These are phyloP conservation scores for Leucocoprinus leucothites DNA, from an alignment of 768 basidiomycete species.

Conservation along the genomic window DNA sequence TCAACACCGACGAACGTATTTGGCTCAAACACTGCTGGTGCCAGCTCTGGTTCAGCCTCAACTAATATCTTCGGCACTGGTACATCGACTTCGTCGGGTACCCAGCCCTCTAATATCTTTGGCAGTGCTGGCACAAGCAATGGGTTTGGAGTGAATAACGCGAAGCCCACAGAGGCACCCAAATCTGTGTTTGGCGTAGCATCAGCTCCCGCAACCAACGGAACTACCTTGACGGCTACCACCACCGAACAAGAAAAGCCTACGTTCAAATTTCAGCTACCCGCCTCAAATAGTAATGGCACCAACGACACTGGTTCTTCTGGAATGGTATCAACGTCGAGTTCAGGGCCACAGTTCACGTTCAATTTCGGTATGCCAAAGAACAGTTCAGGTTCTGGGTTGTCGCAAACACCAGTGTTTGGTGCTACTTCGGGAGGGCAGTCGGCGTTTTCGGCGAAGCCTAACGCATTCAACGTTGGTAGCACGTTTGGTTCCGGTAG, in stretches of 20 bases:
- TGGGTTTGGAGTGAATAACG: not conserved
- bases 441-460: not conserved
- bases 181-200: conserved; percentile 12
- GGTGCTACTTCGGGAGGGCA: not conserved
- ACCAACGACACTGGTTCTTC: not conserved
- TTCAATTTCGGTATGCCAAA: not conserved
- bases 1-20: too few relatives aligned
- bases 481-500: not conserved
- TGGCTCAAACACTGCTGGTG: not conserved
- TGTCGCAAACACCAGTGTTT: not conserved
- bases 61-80: not conserved
- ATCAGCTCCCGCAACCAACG: not conserved
- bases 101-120: not conserved
- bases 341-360: not conserved
- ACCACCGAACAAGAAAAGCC: not conserved
- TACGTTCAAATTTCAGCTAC: not conserved
- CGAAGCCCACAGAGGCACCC: conserved; percentile 15
- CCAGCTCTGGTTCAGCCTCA: not conserved
- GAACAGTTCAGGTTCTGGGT: not conserved
- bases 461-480: not conserved
- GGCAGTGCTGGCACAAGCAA: not conserved
- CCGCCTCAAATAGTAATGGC: not conserved
- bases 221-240: not conserved
- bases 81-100: not conserved
- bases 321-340: not conserved